phyloP scores from a whole-genome alignment of 1,284 basidiomycete species.

The Anthracocystis walkeri region DNA sequence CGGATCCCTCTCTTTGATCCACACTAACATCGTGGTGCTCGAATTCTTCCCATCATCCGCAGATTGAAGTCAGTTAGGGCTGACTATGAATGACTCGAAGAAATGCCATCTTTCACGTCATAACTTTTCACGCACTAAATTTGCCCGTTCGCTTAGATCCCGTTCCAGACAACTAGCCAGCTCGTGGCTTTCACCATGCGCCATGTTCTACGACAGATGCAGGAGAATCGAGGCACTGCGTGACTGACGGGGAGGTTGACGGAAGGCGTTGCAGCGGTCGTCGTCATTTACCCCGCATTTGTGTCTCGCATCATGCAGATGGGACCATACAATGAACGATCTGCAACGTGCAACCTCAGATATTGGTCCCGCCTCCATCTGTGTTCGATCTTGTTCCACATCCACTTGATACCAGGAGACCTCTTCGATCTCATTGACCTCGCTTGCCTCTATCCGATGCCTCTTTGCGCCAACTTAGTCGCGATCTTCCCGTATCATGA shows the following conservation, averaged over 20 bases:
- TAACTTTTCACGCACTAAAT: constrained; percentile 13
- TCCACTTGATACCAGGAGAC: neutral
- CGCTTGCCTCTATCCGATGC: neutral
- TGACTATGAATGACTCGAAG: too few species aligned
- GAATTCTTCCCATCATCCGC: too few species aligned
- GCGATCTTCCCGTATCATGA: neutral
- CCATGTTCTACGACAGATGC: neutral
- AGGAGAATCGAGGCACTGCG: constrained; percentile 2
- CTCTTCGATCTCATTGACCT: neutral
- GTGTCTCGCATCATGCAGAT: constrained; percentile 3
- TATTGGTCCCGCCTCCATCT: neutral
- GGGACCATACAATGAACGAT: neutral
- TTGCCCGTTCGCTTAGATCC: too few species aligned
- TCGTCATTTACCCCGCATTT: constrained; percentile 34
- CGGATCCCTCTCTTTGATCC: too few species aligned
- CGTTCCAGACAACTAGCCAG: neutral
- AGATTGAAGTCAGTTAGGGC: too few species aligned
- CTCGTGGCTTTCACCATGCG: constrained; percentile 1
- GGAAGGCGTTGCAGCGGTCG: neutral
- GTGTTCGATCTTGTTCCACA: neutral
- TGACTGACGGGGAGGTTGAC: neutral
- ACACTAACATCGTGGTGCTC: too few species aligned
- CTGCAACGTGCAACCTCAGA: neutral
- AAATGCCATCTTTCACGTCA: neutral
- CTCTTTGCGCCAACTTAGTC: neutral